phyloP scores from a whole-genome alignment of 371 early-diverging fungal genomes.

The Rhizopus delemar region DNA sequence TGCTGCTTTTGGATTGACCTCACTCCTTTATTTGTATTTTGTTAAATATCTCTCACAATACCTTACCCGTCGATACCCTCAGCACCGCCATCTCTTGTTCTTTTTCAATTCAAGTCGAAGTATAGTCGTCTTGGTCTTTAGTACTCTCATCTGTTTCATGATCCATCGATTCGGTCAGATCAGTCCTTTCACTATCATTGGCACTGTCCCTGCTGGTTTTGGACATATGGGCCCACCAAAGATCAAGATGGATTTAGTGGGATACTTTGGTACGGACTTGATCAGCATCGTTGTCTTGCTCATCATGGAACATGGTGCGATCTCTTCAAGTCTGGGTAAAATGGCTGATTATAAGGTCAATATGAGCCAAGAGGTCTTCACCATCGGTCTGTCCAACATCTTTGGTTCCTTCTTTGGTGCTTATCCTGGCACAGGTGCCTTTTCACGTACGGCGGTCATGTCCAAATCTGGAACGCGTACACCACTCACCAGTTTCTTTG shows the following conservation, averaged over 20 bases:
- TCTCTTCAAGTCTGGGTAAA: constrained; percentile 78
- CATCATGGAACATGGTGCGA: constrained; percentile 86
- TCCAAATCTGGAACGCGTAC: constrained; percentile 69
- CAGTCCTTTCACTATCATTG: constrained; percentile 63
- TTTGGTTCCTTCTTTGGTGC: constrained; percentile 80
- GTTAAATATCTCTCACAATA: constrained; percentile 37
- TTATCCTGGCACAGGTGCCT: constrained; percentile 83
- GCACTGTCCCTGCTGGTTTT: constrained; percentile 73
- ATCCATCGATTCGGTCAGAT: constrained; percentile 50
- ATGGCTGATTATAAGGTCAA: constrained; percentile 55
- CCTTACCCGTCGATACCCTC: constrained; percentile 42
- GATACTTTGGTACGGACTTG: constrained; percentile 52
- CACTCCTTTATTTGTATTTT: constrained; percentile 52
- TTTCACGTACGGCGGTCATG: constrained; percentile 84
- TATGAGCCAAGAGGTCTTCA: constrained; percentile 79
- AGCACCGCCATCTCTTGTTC: constrained; percentile 35
- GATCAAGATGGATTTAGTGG: constrained; percentile 41
- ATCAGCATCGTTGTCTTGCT: constrained; percentile 70
- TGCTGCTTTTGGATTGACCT: constrained; percentile 60
- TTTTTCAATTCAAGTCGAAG: constrained; percentile 67
- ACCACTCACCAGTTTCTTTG: constrained; percentile 74
- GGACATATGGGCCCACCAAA: constrained; percentile 57
- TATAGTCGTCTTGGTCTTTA: constrained; percentile 73
- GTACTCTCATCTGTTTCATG: constrained; percentile 70
- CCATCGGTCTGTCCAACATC: constrained; percentile 78